phyloP scores from a whole-genome alignment of 169 alveolate species.

The Neospora caninum region DNA sequence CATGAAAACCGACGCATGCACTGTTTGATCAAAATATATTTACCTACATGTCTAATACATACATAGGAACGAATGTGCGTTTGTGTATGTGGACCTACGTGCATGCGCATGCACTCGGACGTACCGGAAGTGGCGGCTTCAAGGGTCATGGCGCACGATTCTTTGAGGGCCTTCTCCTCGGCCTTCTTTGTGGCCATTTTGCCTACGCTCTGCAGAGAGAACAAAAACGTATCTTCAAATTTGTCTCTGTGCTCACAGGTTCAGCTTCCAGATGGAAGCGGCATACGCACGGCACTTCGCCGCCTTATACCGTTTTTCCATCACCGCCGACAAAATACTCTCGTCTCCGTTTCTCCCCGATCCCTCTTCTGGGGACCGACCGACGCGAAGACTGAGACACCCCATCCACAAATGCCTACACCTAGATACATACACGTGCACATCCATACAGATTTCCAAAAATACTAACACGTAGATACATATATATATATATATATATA shows the following conservation, averaged over 20 bases:
- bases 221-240: not conserved
- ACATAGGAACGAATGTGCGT: too few species aligned
- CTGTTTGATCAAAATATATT: too few species aligned
- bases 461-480: not conserved
- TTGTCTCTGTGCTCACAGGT: not conserved
- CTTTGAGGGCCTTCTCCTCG: slow-evolving; percentile 67
- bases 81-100: not conserved
- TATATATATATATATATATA: not conserved
- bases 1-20: too few species aligned
- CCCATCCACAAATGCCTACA: too few species aligned
- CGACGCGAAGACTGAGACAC: too few species aligned
- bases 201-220: slow-evolving; percentile 51
- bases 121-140: slow-evolving; percentile 59
- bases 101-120: not conserved
- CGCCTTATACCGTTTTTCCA: too few species aligned
- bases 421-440: not conserved
- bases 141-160: slow-evolving; percentile 61
- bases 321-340: too few species aligned
- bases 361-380: too few species aligned
- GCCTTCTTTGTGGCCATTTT: slow-evolving; percentile 61
- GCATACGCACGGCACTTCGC: too few species aligned
- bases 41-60: too few species aligned
- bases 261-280: too few species aligned
- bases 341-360: too few species aligned
- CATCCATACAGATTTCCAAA: not conserved